phyloP scores from a whole-genome alignment of 805 yeast species.

The Myxozyma nipponensis region DNA sequence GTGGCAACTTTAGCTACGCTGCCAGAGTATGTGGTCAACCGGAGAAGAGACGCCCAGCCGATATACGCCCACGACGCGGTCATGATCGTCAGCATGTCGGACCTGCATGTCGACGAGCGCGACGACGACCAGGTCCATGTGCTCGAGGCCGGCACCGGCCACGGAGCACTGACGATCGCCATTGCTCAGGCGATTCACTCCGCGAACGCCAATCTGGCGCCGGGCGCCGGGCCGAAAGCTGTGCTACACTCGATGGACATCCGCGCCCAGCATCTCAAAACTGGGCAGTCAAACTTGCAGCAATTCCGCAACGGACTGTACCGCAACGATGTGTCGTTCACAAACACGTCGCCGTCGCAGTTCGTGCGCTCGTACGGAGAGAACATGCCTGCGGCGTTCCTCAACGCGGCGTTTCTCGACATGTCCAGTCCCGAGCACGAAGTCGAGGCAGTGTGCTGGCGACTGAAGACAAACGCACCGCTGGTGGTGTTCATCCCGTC shows the following conservation, averaged over 20 bases:
- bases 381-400: conserved; percentile 32
- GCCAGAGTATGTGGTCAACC: conserved; percentile 46
- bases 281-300: conserved; percentile 43
- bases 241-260: conserved; percentile 47
- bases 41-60: conserved; percentile 48
- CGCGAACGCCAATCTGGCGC: conserved; percentile 39
- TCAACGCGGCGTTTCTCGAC: conserved; percentile 47
- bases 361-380: conserved; percentile 31
- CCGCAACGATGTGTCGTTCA: conserved; percentile 45
- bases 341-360: conserved; percentile 33
- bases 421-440: conserved; percentile 45
- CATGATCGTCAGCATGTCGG: conserved; percentile 46
- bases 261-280: conserved; percentile 40
- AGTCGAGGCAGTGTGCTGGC: conserved; percentile 36
- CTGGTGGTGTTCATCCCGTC: conserved; percentile 48
- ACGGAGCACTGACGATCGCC: conserved; percentile 49
- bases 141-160: conserved; percentile 55
- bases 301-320: conserved; percentile 46
- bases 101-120: conserved; percentile 41
- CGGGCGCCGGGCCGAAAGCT: conserved; percentile 41
- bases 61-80: conserved; percentile 50
- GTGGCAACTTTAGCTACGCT: conserved; percentile 42
- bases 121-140: conserved; percentile 39
- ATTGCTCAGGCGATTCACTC: conserved; percentile 45
- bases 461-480: conserved; percentile 44